These are phyloP conservation scores for Dipteronia dyeriana DNA, from an alignment of 345 rosid genomes.

Conservation along the genomic window DNA sequence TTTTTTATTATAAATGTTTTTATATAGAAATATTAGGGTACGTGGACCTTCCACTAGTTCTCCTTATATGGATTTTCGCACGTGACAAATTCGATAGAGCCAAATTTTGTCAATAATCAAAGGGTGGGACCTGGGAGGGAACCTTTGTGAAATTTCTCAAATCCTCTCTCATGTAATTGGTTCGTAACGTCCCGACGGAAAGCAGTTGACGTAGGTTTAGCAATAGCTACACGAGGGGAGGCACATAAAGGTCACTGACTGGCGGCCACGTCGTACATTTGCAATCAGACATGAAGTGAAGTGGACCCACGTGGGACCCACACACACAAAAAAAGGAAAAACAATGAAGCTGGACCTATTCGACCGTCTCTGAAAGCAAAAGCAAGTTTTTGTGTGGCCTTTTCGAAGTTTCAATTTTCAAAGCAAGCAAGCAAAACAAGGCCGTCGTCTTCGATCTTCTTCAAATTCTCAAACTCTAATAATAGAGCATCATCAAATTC, in stretches of 20 bases:
- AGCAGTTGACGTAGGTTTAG: background rate
- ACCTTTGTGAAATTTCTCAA: background rate
- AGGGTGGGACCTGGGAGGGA: background rate
- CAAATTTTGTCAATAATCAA: background rate
- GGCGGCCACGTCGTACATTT: constrained; percentile 5
- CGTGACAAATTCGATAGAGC: too few species aligned
- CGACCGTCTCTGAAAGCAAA: background rate
- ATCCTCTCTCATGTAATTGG: background rate
- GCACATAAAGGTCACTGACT: background rate
- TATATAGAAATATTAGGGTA: too few species aligned
- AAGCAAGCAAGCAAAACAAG: background rate
- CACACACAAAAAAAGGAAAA: background rate
- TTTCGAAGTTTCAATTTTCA: too few species aligned
- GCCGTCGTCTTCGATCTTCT: background rate
- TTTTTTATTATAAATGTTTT: too few species aligned
- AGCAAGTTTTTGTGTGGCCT: background rate
- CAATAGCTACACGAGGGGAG: background rate
- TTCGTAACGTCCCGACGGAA: background rate
- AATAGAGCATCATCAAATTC: background rate
- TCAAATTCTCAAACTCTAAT: background rate
- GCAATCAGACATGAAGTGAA: background rate
- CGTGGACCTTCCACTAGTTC: too few species aligned
- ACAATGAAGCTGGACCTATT: background rate
- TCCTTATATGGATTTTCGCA: too few species aligned
- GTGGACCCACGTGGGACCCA: background rate